These are phyloP conservation scores for Hypericum perforatum DNA, from an alignment of 345 rosid genomes.

Conservation along the genomic window DNA sequence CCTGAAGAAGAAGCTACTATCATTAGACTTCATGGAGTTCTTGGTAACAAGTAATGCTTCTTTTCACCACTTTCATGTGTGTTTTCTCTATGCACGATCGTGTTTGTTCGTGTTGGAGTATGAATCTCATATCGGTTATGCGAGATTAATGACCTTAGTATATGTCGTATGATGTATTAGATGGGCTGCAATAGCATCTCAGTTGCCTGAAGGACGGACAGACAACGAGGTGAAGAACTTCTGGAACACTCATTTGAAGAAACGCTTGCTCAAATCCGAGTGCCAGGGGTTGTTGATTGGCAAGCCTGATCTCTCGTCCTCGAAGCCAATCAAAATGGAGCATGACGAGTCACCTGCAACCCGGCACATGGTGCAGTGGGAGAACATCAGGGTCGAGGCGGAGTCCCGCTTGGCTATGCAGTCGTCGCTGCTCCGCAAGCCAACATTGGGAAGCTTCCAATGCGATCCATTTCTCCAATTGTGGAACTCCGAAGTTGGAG, in stretches of 20 bases:
- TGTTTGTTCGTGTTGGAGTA: background rate
- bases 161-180: slow-evolving; percentile 7
- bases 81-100: background rate
- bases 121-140: too few species aligned
- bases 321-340: slow-evolving; percentile 3
- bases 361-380: slow-evolving; percentile 18
- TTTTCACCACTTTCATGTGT: background rate
- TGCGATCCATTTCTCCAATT: slow-evolving; percentile 19
- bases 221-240: slow-evolving; percentile 35
- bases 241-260: slow-evolving; percentile 30
- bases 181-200: slow-evolving; percentile 37
- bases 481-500: slow-evolving; percentile 32
- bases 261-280: slow-evolving; percentile 8
- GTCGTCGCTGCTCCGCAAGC: slow-evolving; percentile 5
- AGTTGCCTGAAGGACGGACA: slow-evolving; percentile 28
- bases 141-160: too few species aligned
- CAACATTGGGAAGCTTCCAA: slow-evolving; percentile 10
- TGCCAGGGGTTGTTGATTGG: background rate
- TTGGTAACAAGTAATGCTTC: slow-evolving; percentile 31
- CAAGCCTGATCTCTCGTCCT: slow-evolving; percentile 4
- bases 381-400: slow-evolving; percentile 20
- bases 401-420: slow-evolving; percentile 22
- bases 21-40: slow-evolving; percentile 18
- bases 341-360: slow-evolving; percentile 11
- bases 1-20: slow-evolving; percentile 26